Evolutionary conservation across 352 stramenopile genomes (phyloP).

Genomic region (Pythium periplocum): DNA sequence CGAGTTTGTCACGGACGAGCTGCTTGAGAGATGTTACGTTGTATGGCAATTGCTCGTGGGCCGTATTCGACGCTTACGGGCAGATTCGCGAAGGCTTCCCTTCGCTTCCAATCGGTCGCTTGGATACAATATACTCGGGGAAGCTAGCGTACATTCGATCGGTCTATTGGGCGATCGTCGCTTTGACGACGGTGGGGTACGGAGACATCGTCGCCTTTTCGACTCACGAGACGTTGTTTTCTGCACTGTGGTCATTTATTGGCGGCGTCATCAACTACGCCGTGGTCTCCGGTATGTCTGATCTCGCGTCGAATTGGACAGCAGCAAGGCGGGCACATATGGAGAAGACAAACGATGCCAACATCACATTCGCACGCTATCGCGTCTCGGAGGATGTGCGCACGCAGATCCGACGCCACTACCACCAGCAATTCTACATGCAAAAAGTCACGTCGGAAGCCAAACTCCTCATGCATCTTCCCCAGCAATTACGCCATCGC

Average conservation of each 20-base stretch:
- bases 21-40: constrained; percentile 44
- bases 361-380: constrained; percentile 60
- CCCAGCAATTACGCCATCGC: constrained; percentile 48
- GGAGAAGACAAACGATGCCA: constrained; percentile 66
- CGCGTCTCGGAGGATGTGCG: constrained; percentile 51
- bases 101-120: background rate
- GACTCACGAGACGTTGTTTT: constrained; percentile 63
- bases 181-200: constrained; percentile 71
- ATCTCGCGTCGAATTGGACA: constrained; percentile 68
- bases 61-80: constrained; percentile 57
- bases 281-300: constrained; percentile 73
- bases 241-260: constrained; percentile 57
- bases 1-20: constrained; percentile 26
- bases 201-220: constrained; percentile 75
- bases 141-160: constrained; percentile 67
- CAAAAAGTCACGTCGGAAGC: constrained; percentile 68
- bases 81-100: constrained; percentile 48
- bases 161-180: constrained; percentile 72
- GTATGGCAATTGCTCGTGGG: constrained; percentile 69
- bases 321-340: constrained; percentile 49
- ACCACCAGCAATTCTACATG: constrained; percentile 73
- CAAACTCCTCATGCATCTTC: constrained; percentile 47
- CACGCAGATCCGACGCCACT: constrained; percentile 60
- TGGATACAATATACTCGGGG: constrained; percentile 32
- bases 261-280: constrained; percentile 76